Percentiles rank a stretch among this genome's conserved stretches.
Conservation (phyloP, 371 early-diverging fungal species). For the Circinella minor region DNA sequence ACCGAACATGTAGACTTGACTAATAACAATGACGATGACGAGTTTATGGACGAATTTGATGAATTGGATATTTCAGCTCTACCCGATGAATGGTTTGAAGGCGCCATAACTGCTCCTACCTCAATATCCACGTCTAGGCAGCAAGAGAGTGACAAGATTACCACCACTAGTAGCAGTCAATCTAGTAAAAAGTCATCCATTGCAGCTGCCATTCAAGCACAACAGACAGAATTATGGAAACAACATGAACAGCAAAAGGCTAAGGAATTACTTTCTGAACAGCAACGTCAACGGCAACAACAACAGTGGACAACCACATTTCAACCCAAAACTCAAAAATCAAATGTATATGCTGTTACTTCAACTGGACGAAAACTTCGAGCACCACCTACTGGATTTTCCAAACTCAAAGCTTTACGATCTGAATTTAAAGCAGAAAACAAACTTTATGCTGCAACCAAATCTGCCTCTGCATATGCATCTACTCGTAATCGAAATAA, state of each 20-base stretch:
- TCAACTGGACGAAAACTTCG: slow-evolving; percentile 42
- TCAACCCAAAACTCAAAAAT: slow-evolving; percentile 14
- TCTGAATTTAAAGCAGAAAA: slow-evolving; percentile 43
- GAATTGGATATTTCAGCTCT: slow-evolving; percentile 45
- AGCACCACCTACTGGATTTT: slow-evolving; percentile 50
- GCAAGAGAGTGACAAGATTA: not conserved
- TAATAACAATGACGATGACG: slow-evolving; percentile 12
- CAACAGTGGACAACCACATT: not conserved
- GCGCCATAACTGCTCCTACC: not conserved
- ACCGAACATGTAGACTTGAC: not conserved
- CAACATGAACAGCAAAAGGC: not conserved
- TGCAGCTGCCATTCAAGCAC: slow-evolving; percentile 7
- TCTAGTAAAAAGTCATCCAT: not conserved
- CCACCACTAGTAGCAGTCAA: not conserved
- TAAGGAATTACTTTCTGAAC: not conserved
- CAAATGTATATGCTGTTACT: slow-evolving; percentile 45
- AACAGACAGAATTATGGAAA: not conserved
- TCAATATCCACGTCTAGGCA: not conserved
- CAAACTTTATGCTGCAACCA: slow-evolving; percentile 35
- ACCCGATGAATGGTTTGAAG: slow-evolving; percentile 45
- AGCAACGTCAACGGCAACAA: slow-evolving; percentile 10
- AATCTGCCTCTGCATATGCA: slow-evolving; percentile 42
- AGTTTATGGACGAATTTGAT: slow-evolving; percentile 27
- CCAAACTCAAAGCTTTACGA: slow-evolving; percentile 37
- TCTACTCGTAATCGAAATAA: not conserved